Evolutionary conservation across 2,329 filamentous ascomycete genomes (phyloP).

Genomic region (Hypoxylon sp.): DNA sequence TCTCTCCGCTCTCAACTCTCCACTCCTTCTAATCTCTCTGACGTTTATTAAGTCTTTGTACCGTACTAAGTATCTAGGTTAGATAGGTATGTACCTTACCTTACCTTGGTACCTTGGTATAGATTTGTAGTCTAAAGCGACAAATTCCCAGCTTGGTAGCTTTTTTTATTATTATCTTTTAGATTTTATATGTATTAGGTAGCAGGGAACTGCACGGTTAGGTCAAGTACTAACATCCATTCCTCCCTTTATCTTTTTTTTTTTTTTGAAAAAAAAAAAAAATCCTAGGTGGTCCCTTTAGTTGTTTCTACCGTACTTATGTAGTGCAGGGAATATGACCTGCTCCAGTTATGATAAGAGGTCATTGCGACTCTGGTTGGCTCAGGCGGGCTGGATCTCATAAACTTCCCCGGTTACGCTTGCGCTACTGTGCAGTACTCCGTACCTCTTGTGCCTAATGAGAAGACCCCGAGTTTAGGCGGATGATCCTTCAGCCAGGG

Average conservation of each 20-base stretch:
- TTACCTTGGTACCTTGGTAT: neutral
- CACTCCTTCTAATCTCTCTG: slow-evolving; percentile 9
- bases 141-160: slow-evolving; percentile 2
- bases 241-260: neutral
- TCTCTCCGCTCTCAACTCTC: slow-evolving; percentile 12
- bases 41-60: neutral
- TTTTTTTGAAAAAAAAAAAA: no score
- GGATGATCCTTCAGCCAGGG: neutral
- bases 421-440: neutral
- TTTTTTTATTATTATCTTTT: no score
- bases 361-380: slow-evolving; percentile 20
- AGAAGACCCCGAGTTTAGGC: slow-evolving; percentile 1
- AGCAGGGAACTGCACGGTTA: no score
- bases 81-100: no score
- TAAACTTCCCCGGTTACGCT: slow-evolving; percentile 4
- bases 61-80: no score
- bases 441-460: neutral
- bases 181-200: neutral
- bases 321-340: slow-evolving; percentile 1
- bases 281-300: neutral
- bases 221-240: neutral
- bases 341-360: slow-evolving; percentile 30
- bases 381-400: neutral
- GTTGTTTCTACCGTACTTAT: neutral
- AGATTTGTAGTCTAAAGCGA: slow-evolving; percentile 1